Percentiles rank a stretch among this genome's conserved stretches.
phyloP scores from a whole-genome alignment of 2,329 filamentous ascomycete genomes.

The Calcarisporium arbuscula region DNA sequence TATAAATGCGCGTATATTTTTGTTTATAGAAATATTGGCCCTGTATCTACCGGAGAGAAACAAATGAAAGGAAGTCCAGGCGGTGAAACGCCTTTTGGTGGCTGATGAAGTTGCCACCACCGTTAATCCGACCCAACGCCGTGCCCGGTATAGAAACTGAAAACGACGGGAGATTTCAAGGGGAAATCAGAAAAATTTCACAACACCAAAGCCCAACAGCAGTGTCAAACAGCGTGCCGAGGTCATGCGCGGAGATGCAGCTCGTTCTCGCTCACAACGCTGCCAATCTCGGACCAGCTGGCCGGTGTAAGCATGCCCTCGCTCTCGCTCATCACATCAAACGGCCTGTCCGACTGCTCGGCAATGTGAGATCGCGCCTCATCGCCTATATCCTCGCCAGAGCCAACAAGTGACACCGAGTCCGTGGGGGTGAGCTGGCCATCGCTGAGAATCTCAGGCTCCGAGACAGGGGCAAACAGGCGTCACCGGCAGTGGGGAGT shows the following conservation, averaged over 20 bases:
- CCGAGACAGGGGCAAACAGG: slow-evolving; percentile 43
- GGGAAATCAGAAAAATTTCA: not conserved
- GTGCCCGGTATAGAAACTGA: slow-evolving; percentile 3
- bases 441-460: slow-evolving; percentile 44
- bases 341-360: slow-evolving; percentile 32
- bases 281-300: slow-evolving; percentile 61
- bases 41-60: not conserved
- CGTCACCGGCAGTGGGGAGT: slow-evolving; percentile 52
- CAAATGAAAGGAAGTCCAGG: slow-evolving; percentile 2
- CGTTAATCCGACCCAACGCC: too few species aligned
- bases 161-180: too few species aligned
- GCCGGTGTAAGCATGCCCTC: slow-evolving; percentile 53
- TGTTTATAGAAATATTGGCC: not conserved
- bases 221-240: too few species aligned
- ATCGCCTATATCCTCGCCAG: slow-evolving; percentile 40
- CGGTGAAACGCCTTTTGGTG: too few species aligned
- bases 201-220: too few species aligned
- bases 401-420: slow-evolving; percentile 48
- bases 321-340: slow-evolving; percentile 54
- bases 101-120: too few species aligned
- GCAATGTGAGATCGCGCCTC: slow-evolving; percentile 35
- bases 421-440: slow-evolving; percentile 55
- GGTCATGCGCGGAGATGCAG: slow-evolving; percentile 13
- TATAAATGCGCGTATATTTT: too few species aligned
- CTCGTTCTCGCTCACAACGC: slow-evolving; percentile 53